Evolutionary conservation across 176 grass and related monocot genomes (phyloP).

Genomic region (Triticum dicoccoides): DNA sequence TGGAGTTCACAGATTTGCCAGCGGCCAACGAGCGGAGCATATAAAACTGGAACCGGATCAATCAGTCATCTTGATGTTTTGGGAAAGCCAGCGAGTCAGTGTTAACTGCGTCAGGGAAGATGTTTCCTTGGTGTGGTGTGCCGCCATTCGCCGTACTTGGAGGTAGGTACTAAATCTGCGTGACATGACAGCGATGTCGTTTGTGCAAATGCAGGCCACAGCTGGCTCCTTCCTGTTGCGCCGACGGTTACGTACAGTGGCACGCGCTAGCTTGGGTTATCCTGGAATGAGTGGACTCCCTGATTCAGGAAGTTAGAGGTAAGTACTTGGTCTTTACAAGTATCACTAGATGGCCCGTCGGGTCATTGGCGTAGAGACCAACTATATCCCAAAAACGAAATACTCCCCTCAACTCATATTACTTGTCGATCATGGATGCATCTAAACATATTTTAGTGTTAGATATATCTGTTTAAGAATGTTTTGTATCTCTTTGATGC

Average conservation of each 20-base stretch:
- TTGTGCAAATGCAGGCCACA: not conserved
- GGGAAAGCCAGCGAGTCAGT: not conserved
- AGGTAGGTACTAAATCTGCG: not conserved
- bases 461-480: no score
- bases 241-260: not conserved
- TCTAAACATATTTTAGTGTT: no score
- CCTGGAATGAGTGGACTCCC: not conserved
- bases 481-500: no score
- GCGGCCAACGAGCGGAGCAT: no score
- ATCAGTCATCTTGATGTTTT: not conserved
- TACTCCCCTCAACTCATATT: no score
- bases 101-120: not conserved
- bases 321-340: no score
- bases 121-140: not conserved
- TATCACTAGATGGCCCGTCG: no score
- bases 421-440: no score
- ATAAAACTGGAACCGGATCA: not conserved
- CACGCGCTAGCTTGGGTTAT: not conserved
- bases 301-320: no score
- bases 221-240: not conserved
- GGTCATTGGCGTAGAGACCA: no score
- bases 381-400: no score
- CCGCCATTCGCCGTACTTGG: not conserved
- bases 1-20: not conserved
- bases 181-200: not conserved